Evolutionary conservation across 805 yeast genomes (phyloP).

Genomic region (Huiozyma naganishii): DNA sequence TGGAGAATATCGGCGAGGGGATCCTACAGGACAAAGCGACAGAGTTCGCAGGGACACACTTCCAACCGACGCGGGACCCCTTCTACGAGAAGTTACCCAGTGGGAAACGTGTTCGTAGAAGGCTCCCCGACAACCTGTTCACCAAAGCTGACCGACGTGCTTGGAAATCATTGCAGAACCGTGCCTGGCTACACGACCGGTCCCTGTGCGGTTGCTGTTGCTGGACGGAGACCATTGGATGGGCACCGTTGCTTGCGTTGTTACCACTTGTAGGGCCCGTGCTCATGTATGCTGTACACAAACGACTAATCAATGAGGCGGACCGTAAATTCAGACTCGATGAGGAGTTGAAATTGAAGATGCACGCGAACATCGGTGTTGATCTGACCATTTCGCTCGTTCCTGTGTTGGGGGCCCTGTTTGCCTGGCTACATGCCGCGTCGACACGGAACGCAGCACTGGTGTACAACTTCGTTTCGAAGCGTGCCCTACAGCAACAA

Average conservation of each 20-base stretch:
- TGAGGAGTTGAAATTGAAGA: slow-evolving; percentile 44
- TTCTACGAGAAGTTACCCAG: slow-evolving; percentile 37
- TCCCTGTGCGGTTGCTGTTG: slow-evolving; percentile 70
- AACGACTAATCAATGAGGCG: slow-evolving; percentile 51
- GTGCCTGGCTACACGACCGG: slow-evolving; percentile 82
- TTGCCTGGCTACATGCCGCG: slow-evolving; percentile 75
- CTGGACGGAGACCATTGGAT: slow-evolving; percentile 57
- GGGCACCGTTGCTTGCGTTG: slow-evolving; percentile 61
- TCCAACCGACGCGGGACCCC: slow-evolving; percentile 41
- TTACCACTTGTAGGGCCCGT: slow-evolving; percentile 82
- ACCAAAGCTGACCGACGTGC: slow-evolving; percentile 48
- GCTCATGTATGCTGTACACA: slow-evolving; percentile 69
- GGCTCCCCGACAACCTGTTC: slow-evolving; percentile 37
- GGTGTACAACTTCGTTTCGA: slow-evolving; percentile 37
- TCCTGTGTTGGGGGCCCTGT: slow-evolving; percentile 68
- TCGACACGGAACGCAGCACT: slow-evolving; percentile 84
- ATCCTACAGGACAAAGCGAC: slow-evolving; percentile 14
- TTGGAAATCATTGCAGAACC: slow-evolving; percentile 64
- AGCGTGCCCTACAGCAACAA: slow-evolving; percentile 14
- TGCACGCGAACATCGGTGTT: slow-evolving; percentile 65
- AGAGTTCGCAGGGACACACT: slow-evolving; percentile 20
- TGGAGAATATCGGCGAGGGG: slow-evolving; percentile 7
- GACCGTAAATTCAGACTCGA: slow-evolving; percentile 50
- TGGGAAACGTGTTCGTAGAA: slow-evolving; percentile 32
- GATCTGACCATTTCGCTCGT: slow-evolving; percentile 69